Base-by-base conservation (phyloP, 2,329 filamentous ascomycete species). In the Calcarisporium arbuscula region DNA sequence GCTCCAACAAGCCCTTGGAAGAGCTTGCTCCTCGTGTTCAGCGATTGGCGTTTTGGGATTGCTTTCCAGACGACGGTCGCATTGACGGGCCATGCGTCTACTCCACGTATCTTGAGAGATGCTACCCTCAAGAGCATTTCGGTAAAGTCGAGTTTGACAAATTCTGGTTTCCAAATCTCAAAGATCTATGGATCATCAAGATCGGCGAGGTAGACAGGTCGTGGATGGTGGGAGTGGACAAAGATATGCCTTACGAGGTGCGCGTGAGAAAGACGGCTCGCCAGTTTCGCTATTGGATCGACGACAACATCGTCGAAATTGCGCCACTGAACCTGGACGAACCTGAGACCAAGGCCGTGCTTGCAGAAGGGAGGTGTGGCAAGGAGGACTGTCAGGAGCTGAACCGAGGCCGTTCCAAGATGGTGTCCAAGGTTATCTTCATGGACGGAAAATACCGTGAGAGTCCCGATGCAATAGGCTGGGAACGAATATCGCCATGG, bases 101-200 rank as follows among this genome's bases (percentile, higher is more conserved):
- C 41, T 54, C 56, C 12, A 45, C 52, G n/a, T 61, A 60, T 34
- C 46, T 62, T 14, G 50, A 54, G 4, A 46, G 48, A 15, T 54
- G 50, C 30, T 60, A 57, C 35, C 50, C 54, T 4, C 48, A 54
- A 28, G 46, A 46, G 23, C 37, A 50, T 25, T 48, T 50, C 39
- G 51, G 56, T 33, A 51, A 51, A 37, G 53, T 62, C 22, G 56
- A 57, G 26, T 60, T 61, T 33, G 54, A 58, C 36, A 51, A 53
- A 14, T 53, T 61, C 26, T 60, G 57, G 56, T 62, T 62, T 28
- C 59, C 59, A 5, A 61, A 61, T 38, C 38, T 61, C 30, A 48
- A 53, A 22, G 57, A 62, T 14, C 37, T 61, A 15, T 62, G 59
- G 59, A 57, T 62, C 39, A 50, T 62, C 39, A 62, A 62, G 39